Evolutionary conservation across 2,329 filamentous ascomycete genomes (phyloP).

Genomic region (Penicillium expansum): DNA sequence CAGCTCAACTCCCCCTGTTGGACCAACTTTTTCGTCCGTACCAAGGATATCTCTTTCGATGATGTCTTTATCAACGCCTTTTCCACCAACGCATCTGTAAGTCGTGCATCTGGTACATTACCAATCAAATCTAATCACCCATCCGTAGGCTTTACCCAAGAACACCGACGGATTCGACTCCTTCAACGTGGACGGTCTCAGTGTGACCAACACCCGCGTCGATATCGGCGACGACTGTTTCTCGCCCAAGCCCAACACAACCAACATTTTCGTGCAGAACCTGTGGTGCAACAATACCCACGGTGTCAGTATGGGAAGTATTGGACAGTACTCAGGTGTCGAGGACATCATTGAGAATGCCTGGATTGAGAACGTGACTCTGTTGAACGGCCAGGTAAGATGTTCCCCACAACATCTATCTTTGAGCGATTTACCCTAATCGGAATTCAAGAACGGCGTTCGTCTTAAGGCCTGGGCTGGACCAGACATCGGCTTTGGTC

Average conservation of each 20-base stretch:
- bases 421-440: constrained; percentile 19
- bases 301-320: constrained; percentile 57
- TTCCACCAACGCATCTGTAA: constrained; percentile 48
- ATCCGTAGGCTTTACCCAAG: constrained; percentile 48
- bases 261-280: constrained; percentile 57
- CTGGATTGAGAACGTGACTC: constrained; percentile 58
- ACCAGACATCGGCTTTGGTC: constrained; percentile 56
- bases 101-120: background rate
- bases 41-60: constrained; percentile 54
- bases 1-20: constrained; percentile 62
- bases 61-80: constrained; percentile 55
- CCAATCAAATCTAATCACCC: background rate
- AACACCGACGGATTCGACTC: constrained; percentile 65
- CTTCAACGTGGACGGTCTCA: constrained; percentile 55
- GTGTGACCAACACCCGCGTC: constrained; percentile 51
- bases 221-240: constrained; percentile 62
- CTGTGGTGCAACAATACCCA: constrained; percentile 61
- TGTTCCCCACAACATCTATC: too few relatives aligned
- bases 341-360: constrained; percentile 57
- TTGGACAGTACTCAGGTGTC: constrained; percentile 57
- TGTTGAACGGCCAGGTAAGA: constrained; percentile 50
- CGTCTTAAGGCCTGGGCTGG: constrained; percentile 63
- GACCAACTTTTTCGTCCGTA: constrained; percentile 62
- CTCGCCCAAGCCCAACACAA: constrained; percentile 59
- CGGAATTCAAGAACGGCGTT: constrained; percentile 49